Base-by-base conservation (phyloP, 2,329 filamentous ascomycete species). In the Rhytidhysteron rufulum region DNA sequence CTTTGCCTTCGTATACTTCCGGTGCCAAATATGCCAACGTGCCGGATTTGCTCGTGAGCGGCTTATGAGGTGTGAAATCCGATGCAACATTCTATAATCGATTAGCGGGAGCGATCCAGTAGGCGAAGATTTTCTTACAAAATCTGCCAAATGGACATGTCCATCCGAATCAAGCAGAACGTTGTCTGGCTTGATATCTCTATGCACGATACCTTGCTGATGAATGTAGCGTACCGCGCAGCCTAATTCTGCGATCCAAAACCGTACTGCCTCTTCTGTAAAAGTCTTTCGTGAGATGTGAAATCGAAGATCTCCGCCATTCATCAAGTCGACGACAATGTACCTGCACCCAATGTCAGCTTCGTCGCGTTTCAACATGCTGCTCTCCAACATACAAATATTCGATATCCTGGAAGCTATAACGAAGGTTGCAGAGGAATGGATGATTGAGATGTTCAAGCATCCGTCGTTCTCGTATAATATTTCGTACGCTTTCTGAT, bases 351-450 rank as follows among this genome's bases (percentile, higher is more conserved):
- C 3, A 8, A 10, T 4, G 47, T 59, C 48, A 58, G 54, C 34
- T 31, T 20, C 18, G 13, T 32, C 13, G 21, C 13, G n/a, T 29
- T 11, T 4, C 10, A 16, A 24, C n/a, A 8, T 8, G 5, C 11
- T 29, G 15, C 13, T 9, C 4, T 13, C 6, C 19, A 18, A 67
- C 86, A 60, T 75, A 95, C 88, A 98, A 85, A 70, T 98, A 98
- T 68, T 98, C 93, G 56, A 97, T 89, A 68, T 98, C 93, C 70
- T 98, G 93, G 64, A 98, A 98, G 70, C 90, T 96, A 72, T 97
- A 98, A 58, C 93, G 86, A 74, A 98, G 73, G 68, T 98, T 98
- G 74, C 91, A 97, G 54, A 98, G 86, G 66, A 97, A 98, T 19
- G 91, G 89, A 61, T 98, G 93, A 65, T 95, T 96, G 57, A 98